A percentile compares a stretch with the other conserved stretches of the same genome.
Evolutionary conservation across 495 filamentous ascomycete species (phyloP).

Genomic region (Aspergillus cavernicola): DNA sequence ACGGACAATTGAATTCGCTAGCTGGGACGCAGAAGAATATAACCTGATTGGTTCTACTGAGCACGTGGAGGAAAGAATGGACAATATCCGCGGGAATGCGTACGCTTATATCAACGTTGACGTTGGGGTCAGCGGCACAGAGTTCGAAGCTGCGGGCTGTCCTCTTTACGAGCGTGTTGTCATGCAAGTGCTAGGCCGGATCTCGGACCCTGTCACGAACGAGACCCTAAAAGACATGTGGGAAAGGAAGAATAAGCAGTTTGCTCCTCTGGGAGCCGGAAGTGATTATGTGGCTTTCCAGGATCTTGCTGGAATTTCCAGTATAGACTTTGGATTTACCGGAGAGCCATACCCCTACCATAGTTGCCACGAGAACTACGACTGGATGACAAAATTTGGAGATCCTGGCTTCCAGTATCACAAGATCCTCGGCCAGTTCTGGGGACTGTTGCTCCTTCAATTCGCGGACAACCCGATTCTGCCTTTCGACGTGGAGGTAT

Average conservation of each 20-base stretch:
- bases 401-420: constrained; percentile 86
- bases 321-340: constrained; percentile 78
- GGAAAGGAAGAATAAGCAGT: constrained; percentile 56
- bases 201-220: constrained; percentile 69
- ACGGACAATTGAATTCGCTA: constrained; percentile 88
- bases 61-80: constrained; percentile 71
- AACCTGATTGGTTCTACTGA: constrained; percentile 95
- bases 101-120: constrained; percentile 93
- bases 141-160: constrained; percentile 72
- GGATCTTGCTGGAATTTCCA: constrained; percentile 86
- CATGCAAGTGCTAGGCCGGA: constrained; percentile 65
- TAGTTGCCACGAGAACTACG: constrained; percentile 84
- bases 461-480: constrained; percentile 74
- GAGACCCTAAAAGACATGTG: constrained; percentile 71
- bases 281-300: constrained; percentile 93
- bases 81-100: constrained; percentile 54
- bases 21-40: constrained; percentile 92
- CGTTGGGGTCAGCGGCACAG: constrained; percentile 68
- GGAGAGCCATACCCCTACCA: constrained; percentile 69
- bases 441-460: constrained; percentile 80
- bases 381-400: constrained; percentile 74
- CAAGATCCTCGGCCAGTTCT: constrained; percentile 70
- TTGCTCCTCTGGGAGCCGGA: constrained; percentile 69
- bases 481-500: constrained; percentile 79
- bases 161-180: constrained; percentile 73